Percentiles rank a stretch among this genome's conserved stretches.
Evolutionary conservation across 108 stramenopile species (phyloP).

Genomic region (Pseudonitzschia delicatissima): DNA sequence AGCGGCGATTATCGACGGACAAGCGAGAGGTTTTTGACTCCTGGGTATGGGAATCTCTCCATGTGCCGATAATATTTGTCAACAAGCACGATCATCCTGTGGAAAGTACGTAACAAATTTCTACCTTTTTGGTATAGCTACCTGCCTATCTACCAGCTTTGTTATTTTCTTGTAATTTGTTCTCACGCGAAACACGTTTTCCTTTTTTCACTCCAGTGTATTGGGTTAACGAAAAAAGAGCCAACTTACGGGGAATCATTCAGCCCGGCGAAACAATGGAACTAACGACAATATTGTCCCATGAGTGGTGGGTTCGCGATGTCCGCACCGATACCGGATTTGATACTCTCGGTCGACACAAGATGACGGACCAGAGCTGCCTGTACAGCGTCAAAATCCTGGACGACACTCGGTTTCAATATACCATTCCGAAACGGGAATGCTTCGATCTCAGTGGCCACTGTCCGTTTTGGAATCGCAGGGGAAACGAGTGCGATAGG

Average conservation of each 20-base stretch:
- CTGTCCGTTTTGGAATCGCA: slow-evolving; percentile 48
- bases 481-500: slow-evolving; percentile 35
- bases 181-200: not conserved
- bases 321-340: slow-evolving; percentile 40
- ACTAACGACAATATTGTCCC: slow-evolving; percentile 37
- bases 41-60: slow-evolving; percentile 54
- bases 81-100: slow-evolving; percentile 58
- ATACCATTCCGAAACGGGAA: slow-evolving; percentile 31
- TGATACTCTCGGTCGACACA: slow-evolving; percentile 44
- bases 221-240: slow-evolving; percentile 49
- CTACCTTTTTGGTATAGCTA: no score
- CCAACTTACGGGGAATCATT: slow-evolving; percentile 22
- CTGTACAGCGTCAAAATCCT: slow-evolving; percentile 43
- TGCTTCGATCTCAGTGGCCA: slow-evolving; percentile 60
- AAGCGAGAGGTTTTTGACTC: slow-evolving; percentile 34
- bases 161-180: not conserved
- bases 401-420: slow-evolving; percentile 18
- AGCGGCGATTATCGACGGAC: slow-evolving; percentile 20
- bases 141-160: not conserved
- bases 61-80: slow-evolving; percentile 43
- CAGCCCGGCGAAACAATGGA: slow-evolving; percentile 22
- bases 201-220: slow-evolving; percentile 23
- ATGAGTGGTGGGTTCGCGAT: slow-evolving; percentile 63
- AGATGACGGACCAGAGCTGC: slow-evolving; percentile 28
- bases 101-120: slow-evolving; percentile 33